Base-by-base conservation (phyloP, 1,284 basidiomycete species). In the Boletus semigastroideus region DNA sequence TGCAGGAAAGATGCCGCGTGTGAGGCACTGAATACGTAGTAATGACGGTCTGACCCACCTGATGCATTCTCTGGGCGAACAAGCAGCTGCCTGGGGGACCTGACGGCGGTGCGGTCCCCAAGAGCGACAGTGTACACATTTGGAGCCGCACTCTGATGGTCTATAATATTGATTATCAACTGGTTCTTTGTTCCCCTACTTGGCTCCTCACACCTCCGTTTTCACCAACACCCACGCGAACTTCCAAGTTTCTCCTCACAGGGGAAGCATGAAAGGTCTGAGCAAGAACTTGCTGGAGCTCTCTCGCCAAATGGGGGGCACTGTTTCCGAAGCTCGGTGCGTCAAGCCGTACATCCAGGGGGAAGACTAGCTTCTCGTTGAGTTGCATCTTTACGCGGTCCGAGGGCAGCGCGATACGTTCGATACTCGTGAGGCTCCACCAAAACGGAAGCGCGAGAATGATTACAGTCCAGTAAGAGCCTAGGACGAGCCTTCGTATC, bases 381-480 rank as follows among this genome's bases (percentile, higher is more conserved):
- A 76, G 69, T 61, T 83, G 78, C n/a, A 73, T 73, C 39, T 71
- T 68, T 28, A 94, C 84, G 36, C 80, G 78, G 49, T 72, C 69
- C n/a, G 76, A 74, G 3, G 93, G 92, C 16, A 96, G 72, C 0
- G 86, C 74, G 14, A 90, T 77, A 28, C 92, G 80, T 65, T 92
- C 80, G 37, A 96, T 94, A 55, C 87, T 89, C 3, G 94, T 96
- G 20, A 89, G 86, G 42, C 75, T 78, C 91, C 90, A 96, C 94
- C 94, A 97, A 42, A 90, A 77, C 5, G 94, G 94, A 17, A 92
- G 52, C 2, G 86, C 84, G 8, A 90, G 70, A 20, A 94, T 56
- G 20, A 94, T 76, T 31, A 92, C 73, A 28, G 79, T 54, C 79
- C 92, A 92, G 67, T 94, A 95, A 1, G 87, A 82, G 6, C 77